Evolutionary conservation across 1,284 basidiomycete genomes (phyloP), one percentile per base, ranked within the genome.

Genomic region (Fomitopsis betulina): DNA sequence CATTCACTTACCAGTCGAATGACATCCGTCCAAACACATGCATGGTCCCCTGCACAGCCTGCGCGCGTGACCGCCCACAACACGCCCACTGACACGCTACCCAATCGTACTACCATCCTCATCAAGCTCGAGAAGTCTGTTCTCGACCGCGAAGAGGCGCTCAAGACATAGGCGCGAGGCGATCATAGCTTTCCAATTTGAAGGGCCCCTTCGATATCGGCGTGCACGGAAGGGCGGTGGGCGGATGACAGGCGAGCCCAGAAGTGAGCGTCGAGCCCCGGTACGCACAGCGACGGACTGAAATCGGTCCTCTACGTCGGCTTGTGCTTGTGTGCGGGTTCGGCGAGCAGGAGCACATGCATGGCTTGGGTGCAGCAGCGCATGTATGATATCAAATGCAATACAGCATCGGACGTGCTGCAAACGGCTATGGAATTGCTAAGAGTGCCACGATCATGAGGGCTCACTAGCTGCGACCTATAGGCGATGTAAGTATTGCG

Each of bases 31-130:
- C 51, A 55, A 33, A 15, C 47, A 55, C 53, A 38, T 42, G n/a
- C 43, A 33, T 2, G 35, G 35, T 12, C 56, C 5, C 53, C 61
- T 47, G 17, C 27, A 30, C 70, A 98, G 96, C 96, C 96, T 12
- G 94, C 96, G 2, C 83, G 96, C 64, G 97, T 99, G 15, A 99
- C 97, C 0, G 95, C 97, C 0, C 97, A 99, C 72, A 91, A 89
- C 43, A 96, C 97, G 0, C 89, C 94, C 0, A 94, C 85, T 0
- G 77, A 89, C 10, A 85, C 90, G 61, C 85, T 82, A 67, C 94
- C 96, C 1, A 84, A 87, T 56, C 84, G 94, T 55, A 96, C 90
- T 1, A 95, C 94, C 17, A 93, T 98, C 60, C 82, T 98, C 52
- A 96, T 98, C 76, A 98, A 98, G 75, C 79, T 98, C 59, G 94